These are phyloP conservation scores for Ramalina intermedia DNA, from an alignment of 495 filamentous ascomycete species.

Conservation along the genomic window DNA sequence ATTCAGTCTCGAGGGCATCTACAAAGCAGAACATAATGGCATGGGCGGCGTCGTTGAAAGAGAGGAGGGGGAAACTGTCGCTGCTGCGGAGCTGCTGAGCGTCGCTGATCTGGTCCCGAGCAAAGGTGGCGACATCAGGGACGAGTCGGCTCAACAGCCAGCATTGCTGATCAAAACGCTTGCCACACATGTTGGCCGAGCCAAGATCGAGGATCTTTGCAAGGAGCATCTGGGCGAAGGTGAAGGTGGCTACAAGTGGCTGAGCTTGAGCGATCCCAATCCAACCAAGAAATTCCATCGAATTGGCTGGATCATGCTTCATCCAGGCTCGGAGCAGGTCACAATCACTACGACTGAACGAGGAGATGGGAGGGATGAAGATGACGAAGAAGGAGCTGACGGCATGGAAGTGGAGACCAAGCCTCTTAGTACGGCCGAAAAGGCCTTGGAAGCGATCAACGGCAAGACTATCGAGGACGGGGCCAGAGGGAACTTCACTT, in stretches of 20 bases:
- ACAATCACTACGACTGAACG: slow-evolving; percentile 24
- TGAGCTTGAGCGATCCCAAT: slow-evolving; percentile 91
- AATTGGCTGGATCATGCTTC: slow-evolving; percentile 95
- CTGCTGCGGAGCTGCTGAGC: slow-evolving; percentile 79
- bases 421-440: slow-evolving; percentile 47
- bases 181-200: slow-evolving; percentile 88
- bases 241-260: slow-evolving; percentile 78
- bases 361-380: slow-evolving; percentile 49
- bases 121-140: slow-evolving; percentile 63
- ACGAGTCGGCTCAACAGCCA: slow-evolving; percentile 70
- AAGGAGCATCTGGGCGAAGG: slow-evolving; percentile 79
- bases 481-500: slow-evolving; percentile 84
- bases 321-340: slow-evolving; percentile 57
- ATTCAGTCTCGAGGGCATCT: slow-evolving; percentile 87
- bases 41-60: slow-evolving; percentile 78
- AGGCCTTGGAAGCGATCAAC: slow-evolving; percentile 82
- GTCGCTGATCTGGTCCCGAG: slow-evolving; percentile 78
- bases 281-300: slow-evolving; percentile 92
- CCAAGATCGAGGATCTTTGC: slow-evolving; percentile 82
- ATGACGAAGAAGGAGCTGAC: slow-evolving; percentile 43
- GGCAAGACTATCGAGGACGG: slow-evolving; percentile 93
- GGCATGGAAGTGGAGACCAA: slow-evolving; percentile 28
- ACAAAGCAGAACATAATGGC: slow-evolving; percentile 84
- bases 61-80: slow-evolving; percentile 84
- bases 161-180: slow-evolving; percentile 96